phyloP scores from a whole-genome alignment of 2,329 filamentous ascomycete genomes.

The Beauveria sp. region DNA sequence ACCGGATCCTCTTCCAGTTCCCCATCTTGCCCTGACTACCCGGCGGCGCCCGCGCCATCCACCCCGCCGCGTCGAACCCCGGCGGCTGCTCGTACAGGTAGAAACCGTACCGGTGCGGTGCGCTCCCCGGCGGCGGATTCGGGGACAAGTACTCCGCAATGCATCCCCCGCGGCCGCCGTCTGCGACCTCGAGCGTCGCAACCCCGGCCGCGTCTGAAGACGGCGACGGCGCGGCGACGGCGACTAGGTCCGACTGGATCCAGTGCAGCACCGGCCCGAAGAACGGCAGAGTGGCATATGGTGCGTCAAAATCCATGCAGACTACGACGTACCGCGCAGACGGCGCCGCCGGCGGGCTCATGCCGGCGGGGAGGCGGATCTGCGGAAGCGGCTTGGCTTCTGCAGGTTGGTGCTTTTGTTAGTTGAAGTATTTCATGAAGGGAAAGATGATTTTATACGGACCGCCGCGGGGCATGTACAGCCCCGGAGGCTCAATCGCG shows the following conservation, averaged over 20 bases:
- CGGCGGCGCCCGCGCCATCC: conserved; percentile 23
- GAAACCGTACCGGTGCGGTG: conserved; percentile 42
- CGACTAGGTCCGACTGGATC: conserved; percentile 31
- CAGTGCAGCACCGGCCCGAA: conserved; percentile 41
- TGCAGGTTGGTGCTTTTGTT: background rate
- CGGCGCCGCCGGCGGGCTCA: background rate
- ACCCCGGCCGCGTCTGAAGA: background rate
- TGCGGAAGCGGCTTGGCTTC: background rate
- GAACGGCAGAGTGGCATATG: conserved; percentile 31
- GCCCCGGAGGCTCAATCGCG: conserved; percentile 11
- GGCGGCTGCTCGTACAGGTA: conserved; percentile 40
- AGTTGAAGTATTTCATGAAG: too few species aligned
- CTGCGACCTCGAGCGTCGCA: background rate
- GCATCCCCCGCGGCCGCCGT: conserved; percentile 16
- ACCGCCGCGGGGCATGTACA: conserved; percentile 13
- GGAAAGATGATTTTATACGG: too few species aligned
- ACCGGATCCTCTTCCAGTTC: conserved; percentile 31
- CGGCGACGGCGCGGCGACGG: background rate
- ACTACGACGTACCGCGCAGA: background rate
- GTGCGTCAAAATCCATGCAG: conserved; percentile 39
- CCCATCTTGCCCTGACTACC: conserved; percentile 28
- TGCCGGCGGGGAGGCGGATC: background rate
- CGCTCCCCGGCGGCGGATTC: conserved; percentile 35
- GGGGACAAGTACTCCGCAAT: conserved; percentile 36
- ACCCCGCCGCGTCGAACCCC: conserved; percentile 15